These are phyloP conservation scores for Abortiporus biennis DNA, from an alignment of 1,284 basidiomycete species.

Conservation along the genomic window DNA sequence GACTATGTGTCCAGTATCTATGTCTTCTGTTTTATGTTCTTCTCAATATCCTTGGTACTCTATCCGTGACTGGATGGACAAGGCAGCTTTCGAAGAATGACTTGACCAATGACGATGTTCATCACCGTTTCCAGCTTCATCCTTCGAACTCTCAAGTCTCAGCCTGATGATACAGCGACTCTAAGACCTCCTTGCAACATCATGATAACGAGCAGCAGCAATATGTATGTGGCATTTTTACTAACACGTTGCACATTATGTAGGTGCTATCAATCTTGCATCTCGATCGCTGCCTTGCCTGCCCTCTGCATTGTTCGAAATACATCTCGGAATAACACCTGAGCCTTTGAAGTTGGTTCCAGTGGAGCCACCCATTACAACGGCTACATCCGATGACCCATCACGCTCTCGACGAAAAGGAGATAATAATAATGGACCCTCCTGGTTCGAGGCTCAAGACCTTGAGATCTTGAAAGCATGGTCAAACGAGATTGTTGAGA, in stretches of 20 bases:
- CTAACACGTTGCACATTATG: too few species aligned
- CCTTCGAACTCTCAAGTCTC: too few species aligned
- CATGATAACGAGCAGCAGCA: too few species aligned
- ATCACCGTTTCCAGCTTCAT: too few species aligned
- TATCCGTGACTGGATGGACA: too few species aligned
- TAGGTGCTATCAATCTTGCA: constrained; percentile 68
- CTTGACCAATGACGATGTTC: too few species aligned
- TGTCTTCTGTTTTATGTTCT: background rate
- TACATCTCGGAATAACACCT: constrained; percentile 68
- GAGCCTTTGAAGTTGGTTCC: constrained; percentile 56
- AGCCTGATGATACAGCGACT: too few species aligned
- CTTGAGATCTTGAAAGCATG: constrained; percentile 65
- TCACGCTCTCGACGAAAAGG: constrained; percentile 12
- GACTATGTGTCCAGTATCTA: background rate
- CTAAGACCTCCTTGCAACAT: too few species aligned
- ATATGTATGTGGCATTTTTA: too few species aligned
- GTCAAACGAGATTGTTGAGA: constrained; percentile 70
- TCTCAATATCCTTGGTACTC: background rate
- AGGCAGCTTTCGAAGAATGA: too few species aligned
- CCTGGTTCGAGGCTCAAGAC: constrained; percentile 79
- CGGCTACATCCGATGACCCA: constrained; percentile 22
- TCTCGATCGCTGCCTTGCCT: constrained; percentile 64
- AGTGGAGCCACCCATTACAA: constrained; percentile 50
- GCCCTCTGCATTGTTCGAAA: constrained; percentile 73
- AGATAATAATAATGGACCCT: constrained; percentile 34